phyloP scores from a whole-genome alignment of 257 asterid genomes.

The Rhazya stricta region DNA sequence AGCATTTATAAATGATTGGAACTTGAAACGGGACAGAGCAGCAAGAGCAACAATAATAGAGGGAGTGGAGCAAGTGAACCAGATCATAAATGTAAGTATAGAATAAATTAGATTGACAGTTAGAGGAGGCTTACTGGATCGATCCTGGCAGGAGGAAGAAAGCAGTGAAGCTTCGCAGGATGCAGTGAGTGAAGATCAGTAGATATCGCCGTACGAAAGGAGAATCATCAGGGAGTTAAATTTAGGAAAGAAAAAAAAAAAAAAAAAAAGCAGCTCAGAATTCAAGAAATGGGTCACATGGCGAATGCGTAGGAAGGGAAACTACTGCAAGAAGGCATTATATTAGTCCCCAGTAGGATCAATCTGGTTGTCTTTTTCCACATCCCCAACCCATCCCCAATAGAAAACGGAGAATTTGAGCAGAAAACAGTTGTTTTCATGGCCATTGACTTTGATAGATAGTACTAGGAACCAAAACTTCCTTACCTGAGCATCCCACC shows the following conservation, averaged over 20 bases:
- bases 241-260: not conserved
- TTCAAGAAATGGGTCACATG: conserved; percentile 57
- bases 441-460: no score
- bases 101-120: not conserved
- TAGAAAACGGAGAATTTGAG: no score
- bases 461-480: no score
- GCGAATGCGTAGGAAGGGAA: conserved; percentile 29
- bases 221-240: conserved; percentile 20
- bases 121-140: not conserved
- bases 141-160: conserved; percentile 3
- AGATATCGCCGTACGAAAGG: conserved; percentile 4
- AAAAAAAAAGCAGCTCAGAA: conserved; percentile 23
- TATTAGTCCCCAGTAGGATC: not conserved
- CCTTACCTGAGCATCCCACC: no score
- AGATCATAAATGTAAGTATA: not conserved
- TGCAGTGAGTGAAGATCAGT: not conserved
- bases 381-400: no score
- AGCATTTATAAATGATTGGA: not conserved
- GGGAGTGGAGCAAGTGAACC: conserved; percentile 4
- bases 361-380: no score
- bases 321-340: not conserved
- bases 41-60: conserved; percentile 9
- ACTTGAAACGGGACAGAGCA: not conserved
- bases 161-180: conserved; percentile 9
- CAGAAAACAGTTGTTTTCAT: no score